phyloP scores from a whole-genome alignment of 257 asterid genomes.

The Nyctanthes arbortristis region DNA sequence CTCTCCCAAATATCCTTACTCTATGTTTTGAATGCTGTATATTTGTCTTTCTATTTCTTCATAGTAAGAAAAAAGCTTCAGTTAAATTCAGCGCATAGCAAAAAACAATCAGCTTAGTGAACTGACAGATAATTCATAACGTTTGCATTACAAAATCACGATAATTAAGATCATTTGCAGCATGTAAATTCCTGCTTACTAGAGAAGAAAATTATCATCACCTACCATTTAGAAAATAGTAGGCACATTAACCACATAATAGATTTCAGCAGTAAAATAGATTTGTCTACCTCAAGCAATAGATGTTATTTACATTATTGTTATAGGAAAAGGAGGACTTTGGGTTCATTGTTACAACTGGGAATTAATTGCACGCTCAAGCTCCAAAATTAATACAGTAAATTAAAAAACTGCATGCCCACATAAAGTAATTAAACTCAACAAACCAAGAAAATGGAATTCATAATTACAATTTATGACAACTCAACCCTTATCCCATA shows the following conservation, averaged over 20 bases:
- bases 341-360: neutral
- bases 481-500: too few relatives aligned
- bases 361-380: neutral
- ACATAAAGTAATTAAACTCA: too few relatives aligned
- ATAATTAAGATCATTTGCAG: neutral
- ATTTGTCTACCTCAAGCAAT: neutral
- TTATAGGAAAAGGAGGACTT: too few relatives aligned
- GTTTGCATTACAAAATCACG: neutral
- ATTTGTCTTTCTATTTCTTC: neutral
- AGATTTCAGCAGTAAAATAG: neutral
- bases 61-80: neutral
- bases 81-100: neutral
- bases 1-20: neutral
- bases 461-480: neutral
- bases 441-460: neutral
- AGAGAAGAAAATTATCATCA: neutral
- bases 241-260: neutral
- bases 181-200: neutral
- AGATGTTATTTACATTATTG: neutral
- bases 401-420: too few relatives aligned
- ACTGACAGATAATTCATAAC: neutral
- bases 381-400: too few relatives aligned
- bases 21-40: too few relatives aligned
- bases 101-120: neutral
- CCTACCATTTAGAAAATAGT: neutral